Evolutionary conservation across 164 flowering plant genomes (phyloP).

Genomic region (Magnolia changhungtana): DNA sequence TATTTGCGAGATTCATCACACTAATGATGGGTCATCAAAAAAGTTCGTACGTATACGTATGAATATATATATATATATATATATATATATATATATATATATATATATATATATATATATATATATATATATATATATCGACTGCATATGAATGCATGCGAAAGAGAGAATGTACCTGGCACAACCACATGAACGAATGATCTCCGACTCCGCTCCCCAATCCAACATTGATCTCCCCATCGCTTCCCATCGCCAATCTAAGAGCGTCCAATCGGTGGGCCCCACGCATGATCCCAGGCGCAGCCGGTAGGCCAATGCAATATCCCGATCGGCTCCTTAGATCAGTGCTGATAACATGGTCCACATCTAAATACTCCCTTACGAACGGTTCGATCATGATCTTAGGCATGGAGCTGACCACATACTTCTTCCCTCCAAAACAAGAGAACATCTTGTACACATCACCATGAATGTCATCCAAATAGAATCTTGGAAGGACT

Average conservation of each 20-base stretch:
- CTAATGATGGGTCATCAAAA: no score
- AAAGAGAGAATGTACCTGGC: conserved; percentile 12
- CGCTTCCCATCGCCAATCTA: not conserved
- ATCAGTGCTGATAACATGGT: conserved; percentile 18
- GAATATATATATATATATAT: no score
- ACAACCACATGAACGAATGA: conserved; percentile 7
- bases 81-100: no score
- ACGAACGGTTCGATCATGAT: conserved; percentile 23
- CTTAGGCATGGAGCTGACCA: conserved; percentile 13
- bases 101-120: no score
- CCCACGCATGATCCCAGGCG: conserved; percentile 11
- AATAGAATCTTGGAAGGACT: conserved; percentile 22
- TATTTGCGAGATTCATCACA: no score
- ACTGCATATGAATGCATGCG: not conserved
- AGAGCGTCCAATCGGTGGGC: not conserved
- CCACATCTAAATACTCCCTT: conserved; percentile 16
- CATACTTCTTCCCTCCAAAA: conserved; percentile 17
- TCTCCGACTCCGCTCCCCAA: conserved; percentile 3
- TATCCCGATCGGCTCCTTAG: conserved; percentile 9
- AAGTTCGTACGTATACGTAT: no score
- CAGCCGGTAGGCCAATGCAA: conserved; percentile 15
- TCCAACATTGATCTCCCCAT: conserved; percentile 9
- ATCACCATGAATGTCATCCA: conserved; percentile 13
- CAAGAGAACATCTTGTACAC: conserved; percentile 10
- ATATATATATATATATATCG: no score